Percentiles rank a stretch among this genome's conserved stretches.
These are phyloP conservation scores for Mollisiaceae sp. DNA, from an alignment of 2,329 filamentous ascomycete genomes.

Conservation along the genomic window DNA sequence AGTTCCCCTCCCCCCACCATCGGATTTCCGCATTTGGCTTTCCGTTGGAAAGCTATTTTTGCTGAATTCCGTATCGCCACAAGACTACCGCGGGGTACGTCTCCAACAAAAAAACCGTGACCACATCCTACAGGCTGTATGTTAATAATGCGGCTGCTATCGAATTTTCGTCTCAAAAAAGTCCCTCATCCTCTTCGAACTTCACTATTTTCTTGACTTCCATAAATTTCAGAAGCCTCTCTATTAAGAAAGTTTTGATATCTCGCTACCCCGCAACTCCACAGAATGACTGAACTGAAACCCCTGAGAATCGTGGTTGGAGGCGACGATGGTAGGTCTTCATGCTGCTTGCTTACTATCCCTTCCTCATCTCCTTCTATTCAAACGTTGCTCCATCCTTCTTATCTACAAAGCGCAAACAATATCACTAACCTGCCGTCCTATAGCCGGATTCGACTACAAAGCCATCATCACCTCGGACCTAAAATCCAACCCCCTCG, in stretches of 20 bases:
- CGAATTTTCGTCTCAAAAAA: not conserved
- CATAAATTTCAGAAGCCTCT: not conserved
- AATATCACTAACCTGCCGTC: slow-evolving; percentile 7
- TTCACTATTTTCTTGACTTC: not conserved
- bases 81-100: not conserved
- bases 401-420: too few relatives aligned
- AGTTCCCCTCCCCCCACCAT: slow-evolving; percentile 6
- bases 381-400: not conserved
- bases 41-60: slow-evolving; percentile 6
- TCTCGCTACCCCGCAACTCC: slow-evolving; percentile 26
- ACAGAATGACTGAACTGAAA: slow-evolving; percentile 27
- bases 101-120: not conserved
- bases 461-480: slow-evolving; percentile 79
- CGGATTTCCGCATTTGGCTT: slow-evolving; percentile 18
- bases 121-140: not conserved
- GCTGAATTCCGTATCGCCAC: not conserved
- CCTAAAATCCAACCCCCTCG: slow-evolving; percentile 69
- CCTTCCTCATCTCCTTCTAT: not conserved
- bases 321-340: slow-evolving; percentile 51
- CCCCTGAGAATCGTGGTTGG: slow-evolving; percentile 64
- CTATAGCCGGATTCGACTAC: slow-evolving; percentile 66
- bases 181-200: not conserved
- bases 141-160: slow-evolving; percentile 6
- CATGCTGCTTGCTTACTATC: not conserved
- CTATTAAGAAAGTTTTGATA: not conserved